Conservation (phyloP, 306 rosid genomes). For the Lotus japonicus region DNA sequence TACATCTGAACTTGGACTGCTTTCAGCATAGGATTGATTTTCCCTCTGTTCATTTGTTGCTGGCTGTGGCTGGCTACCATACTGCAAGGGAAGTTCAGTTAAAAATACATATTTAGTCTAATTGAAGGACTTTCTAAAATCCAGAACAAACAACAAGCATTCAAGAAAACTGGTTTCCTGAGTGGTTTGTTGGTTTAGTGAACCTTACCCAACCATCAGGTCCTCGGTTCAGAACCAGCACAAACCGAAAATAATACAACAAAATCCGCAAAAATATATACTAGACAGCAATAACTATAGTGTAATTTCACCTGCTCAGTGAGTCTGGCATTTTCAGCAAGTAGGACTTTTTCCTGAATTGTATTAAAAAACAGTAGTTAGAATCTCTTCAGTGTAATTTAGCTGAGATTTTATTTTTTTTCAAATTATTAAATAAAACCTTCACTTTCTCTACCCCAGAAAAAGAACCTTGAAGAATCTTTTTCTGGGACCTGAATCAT, state of each 20-base stretch:
- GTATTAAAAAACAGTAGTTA: background rate
- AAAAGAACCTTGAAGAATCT: background rate
- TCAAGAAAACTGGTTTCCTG: too few species aligned
- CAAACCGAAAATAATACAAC: too few species aligned
- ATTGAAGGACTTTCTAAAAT: background rate
- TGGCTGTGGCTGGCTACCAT: slow-evolving; percentile 13
- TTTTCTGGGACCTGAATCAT: background rate
- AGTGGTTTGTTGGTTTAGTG: too few species aligned
- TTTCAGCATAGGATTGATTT: slow-evolving; percentile 26
- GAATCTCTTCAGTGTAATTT: background rate
- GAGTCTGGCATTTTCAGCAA: slow-evolving; percentile 56
- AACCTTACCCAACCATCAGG: too few species aligned
- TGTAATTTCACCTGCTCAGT: slow-evolving; percentile 50
- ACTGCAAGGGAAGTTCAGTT: slow-evolving; percentile 24
- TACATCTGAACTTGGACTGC: slow-evolving; percentile 62
- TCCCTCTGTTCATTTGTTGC: slow-evolving; percentile 16
- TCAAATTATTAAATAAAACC: background rate
- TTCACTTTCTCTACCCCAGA: background rate
- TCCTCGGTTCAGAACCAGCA: too few species aligned
- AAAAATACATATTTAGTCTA: background rate
- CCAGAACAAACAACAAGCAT: background rate
- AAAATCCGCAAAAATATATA: background rate
- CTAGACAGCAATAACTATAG: background rate
- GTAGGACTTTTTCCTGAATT: slow-evolving; percentile 56
- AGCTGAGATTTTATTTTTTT: background rate